Evolutionary conservation across 495 filamentous ascomycete species (phyloP), one percentile per base, ranked within the genome.

Genomic region (Podospora pseudocomata): DNA sequence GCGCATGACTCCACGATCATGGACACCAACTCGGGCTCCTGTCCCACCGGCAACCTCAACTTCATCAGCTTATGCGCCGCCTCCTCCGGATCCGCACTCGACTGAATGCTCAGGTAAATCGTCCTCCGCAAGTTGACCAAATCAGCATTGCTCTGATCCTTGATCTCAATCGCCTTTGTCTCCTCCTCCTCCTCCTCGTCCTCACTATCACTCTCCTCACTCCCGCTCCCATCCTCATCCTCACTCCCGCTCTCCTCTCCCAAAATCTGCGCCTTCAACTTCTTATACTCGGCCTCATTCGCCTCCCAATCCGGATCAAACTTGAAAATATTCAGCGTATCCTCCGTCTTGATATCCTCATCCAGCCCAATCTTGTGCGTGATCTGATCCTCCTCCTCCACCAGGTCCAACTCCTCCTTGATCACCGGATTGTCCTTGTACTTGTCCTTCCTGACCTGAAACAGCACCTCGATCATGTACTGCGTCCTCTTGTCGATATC

Each of bases 381-480:
- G 69, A 97, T 96, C 70, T 97, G 94, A 73, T 99, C 95, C 74
- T 97, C 94, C 74, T 98, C 96, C 76, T 97, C 93, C 20, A 99
- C 90, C 16, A 99, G 77, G 80, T 99, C 95, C 39, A 99, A 83
- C 74, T 98, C 96, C 73, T 97, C 92, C 73, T 89, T 92, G 73
- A 99, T 85, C 1, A 92, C 89, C 6, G 87, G 92, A 69, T 97
- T 92, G 73, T 98, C 92, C 81, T 97, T 97, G 81, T 94, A 99
- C 62, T 90, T 89, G 77, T 98, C 95, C 78, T 97, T 98, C 64
- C 95, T 88, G 39, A 97, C 89, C 78, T 98, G 93, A 79, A 99
- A 98, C 65, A 99, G 81, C 9, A 97, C 94, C 76, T 99, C 95
- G 68, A 99, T 96, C 93, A 96, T 96, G 77, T 97, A 98, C 80